Evolutionary conservation across 306 rosid genomes (phyloP).

Genomic region (Cicer yamashitae): DNA sequence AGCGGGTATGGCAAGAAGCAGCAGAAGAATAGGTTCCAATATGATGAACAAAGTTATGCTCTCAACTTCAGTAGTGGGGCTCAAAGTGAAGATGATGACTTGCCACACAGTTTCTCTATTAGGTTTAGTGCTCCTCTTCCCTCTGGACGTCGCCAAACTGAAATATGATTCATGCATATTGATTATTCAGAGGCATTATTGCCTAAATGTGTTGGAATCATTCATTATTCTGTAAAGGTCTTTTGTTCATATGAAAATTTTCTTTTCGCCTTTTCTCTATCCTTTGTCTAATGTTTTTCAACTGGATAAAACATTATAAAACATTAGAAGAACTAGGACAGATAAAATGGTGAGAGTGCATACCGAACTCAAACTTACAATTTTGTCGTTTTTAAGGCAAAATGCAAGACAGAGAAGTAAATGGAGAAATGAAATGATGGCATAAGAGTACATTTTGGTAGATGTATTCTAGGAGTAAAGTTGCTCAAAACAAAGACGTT

Average conservation of each 20-base stretch:
- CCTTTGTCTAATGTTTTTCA: not conserved
- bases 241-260: not conserved
- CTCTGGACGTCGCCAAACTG: conserved; percentile 34
- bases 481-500: not conserved
- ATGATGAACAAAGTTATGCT: conserved; percentile 75
- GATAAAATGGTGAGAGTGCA: not conserved
- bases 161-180: conserved; percentile 7
- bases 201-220: conserved; percentile 25
- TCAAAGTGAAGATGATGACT: conserved; percentile 55
- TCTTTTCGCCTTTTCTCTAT: not conserved
- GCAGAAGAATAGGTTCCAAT: conserved; percentile 58
- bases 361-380: not conserved
- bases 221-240: conserved; percentile 33
- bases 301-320: no score
- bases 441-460: not conserved
- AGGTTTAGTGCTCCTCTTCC: conserved; percentile 55
- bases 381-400: not conserved
- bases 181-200: not conserved
- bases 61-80: conserved; percentile 64
- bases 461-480: not conserved
- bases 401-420: not conserved
- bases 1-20: conserved; percentile 50
- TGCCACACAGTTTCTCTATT: conserved; percentile 55
- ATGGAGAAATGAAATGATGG: not conserved
- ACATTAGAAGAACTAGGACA: not conserved